Percentiles rank a stretch among this genome's conserved stretches.
phyloP scores from a whole-genome alignment of 2,329 filamentous ascomycete genomes.

The Penicillium glabrum region DNA sequence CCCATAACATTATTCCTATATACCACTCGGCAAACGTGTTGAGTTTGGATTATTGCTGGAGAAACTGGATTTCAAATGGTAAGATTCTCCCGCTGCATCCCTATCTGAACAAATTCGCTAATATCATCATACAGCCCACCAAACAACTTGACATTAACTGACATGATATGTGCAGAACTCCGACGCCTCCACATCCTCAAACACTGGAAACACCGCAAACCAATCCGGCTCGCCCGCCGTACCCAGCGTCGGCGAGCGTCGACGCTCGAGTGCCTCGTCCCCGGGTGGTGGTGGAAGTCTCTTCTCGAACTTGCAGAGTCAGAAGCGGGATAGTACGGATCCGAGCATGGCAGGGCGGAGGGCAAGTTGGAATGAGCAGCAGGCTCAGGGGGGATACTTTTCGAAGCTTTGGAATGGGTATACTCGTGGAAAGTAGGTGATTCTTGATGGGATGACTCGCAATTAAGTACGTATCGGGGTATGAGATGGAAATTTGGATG shows the following conservation, averaged over 20 bases:
- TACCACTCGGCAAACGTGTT: too few relatives aligned
- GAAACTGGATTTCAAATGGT: too few relatives aligned
- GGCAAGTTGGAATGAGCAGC: constrained; percentile 48
- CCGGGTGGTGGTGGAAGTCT: constrained; percentile 11
- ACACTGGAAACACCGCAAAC: background rate
- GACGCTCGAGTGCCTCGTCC: constrained; percentile 27
- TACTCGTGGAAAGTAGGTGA: constrained; percentile 26
- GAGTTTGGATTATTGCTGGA: too few relatives aligned
- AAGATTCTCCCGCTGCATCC: too few relatives aligned
- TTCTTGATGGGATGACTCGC: background rate
- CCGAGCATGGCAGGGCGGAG: constrained; percentile 35
- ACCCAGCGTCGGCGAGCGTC: constrained; percentile 23
- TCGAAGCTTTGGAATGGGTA: constrained; percentile 44
- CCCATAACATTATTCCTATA: too few relatives aligned
- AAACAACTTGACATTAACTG: background rate
- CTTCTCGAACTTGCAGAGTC: constrained; percentile 39
- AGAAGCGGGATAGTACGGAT: constrained; percentile 46
- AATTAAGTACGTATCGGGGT: background rate
- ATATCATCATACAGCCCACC: background rate
- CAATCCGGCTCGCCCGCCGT: background rate
- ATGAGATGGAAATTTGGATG: background rate
- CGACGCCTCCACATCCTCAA: constrained; percentile 29
- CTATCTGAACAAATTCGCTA: background rate
- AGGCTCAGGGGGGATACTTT: constrained; percentile 37
- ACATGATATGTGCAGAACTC: constrained; percentile 18